Evolutionary conservation across 257 asterid genomes (phyloP).

Genomic region (Schizonepeta tenuifolia): DNA sequence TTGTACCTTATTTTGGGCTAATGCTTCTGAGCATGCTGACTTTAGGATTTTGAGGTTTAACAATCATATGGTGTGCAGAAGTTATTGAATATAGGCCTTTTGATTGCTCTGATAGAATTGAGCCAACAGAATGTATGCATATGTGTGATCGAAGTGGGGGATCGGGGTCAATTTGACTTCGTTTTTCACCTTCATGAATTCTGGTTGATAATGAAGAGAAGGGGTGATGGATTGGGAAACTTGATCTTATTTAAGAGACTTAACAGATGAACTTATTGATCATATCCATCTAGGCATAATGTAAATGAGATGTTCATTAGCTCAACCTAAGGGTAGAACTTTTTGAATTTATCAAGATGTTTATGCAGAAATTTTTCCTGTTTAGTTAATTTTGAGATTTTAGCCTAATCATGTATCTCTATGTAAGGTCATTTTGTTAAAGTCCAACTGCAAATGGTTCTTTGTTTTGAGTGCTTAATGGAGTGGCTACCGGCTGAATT

Average conservation of each 20-base stretch:
- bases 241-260: background rate
- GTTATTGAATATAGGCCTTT: background rate
- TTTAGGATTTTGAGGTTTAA: constrained; percentile 17
- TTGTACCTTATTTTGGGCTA: background rate
- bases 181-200: background rate
- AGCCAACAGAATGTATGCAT: background rate
- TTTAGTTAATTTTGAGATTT: background rate
- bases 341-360: background rate
- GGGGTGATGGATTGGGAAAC: background rate
- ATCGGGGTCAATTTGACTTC: background rate
- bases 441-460: background rate
- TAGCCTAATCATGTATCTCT: background rate
- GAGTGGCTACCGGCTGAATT: background rate
- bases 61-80: background rate
- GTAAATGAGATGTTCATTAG: no score
- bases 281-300: no score
- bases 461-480: background rate
- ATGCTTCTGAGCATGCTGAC: constrained; percentile 6
- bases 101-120: constrained; percentile 19
- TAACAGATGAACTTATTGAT: background rate
- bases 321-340: background rate
- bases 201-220: no score
- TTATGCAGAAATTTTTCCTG: background rate
- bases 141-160: background rate
- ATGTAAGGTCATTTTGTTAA: background rate